Evolutionary conservation across 2,329 filamentous ascomycete species (phyloP), one percentile per base, ranked within the genome.

Genomic region (Calonectria henricotiae): DNA sequence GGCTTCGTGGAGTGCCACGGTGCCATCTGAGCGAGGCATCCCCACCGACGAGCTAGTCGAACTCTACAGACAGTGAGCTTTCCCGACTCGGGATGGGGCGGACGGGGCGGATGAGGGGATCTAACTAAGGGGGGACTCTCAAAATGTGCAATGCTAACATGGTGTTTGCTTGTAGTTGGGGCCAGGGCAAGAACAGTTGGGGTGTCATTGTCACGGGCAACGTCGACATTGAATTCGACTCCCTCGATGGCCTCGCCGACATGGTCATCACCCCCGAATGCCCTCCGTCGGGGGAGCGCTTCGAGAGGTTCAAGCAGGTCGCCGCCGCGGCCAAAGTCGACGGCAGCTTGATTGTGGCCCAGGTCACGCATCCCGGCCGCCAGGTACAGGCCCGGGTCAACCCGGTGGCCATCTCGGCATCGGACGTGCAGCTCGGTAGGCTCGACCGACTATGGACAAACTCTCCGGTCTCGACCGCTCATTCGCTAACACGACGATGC

Each of bases 141-240:
- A 20, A 20, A 20, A 15, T 3, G 27, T 7, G 27, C 27, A 7
- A 7, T n/a, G 15, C 70, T 75, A 30, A 75, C 8, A 51, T 1
- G 2, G 3, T 17, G 4, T 30, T 30, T 30, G 27, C 27, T 7
- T 30, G 0, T 41, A 76, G 74, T 49, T 76, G 71, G 71, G 73
- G 74, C 0, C 47, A 75, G 89, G 91, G 90, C 6, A 86, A 90
- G 74, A 88, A 87, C 23, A 85, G 80, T 27, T 85, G 85, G 67
- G 89, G 90, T 3, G 74, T 89, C 47, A 87, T 92, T 60, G 79
- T 91, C 1, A 90, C 89, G 0, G 90, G 91, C 49, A 93, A 93
- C 80, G 83, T 91, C 68, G 90, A 91, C 85, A 86, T 92, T 62
- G 89, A 91, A 54, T 89, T 87, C 72, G 87, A 89, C 55, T 85